phyloP scores from a whole-genome alignment of 2,329 filamentous ascomycete genomes.

The Fusarium robinianum region DNA sequence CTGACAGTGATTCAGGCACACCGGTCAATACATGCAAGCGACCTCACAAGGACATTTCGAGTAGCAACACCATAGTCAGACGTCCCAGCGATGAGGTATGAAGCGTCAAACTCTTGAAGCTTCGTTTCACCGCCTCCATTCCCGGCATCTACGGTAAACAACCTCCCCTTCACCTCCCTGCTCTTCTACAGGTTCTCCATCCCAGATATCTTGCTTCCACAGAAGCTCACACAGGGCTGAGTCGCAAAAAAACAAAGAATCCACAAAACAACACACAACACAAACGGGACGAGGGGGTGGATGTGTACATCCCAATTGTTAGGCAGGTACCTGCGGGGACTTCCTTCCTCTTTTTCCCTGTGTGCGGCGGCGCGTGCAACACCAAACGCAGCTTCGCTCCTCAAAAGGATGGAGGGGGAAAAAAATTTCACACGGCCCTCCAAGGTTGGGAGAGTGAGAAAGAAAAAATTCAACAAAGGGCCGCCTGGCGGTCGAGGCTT shows the following conservation, averaged over 20 bases:
- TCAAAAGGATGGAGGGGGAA: slow-evolving; percentile 19
- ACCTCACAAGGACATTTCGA: no score
- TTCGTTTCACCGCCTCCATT: no score
- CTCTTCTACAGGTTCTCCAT: no score
- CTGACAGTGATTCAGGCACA: no score
- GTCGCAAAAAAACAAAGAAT: background rate
- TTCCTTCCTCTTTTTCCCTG: slow-evolving; percentile 19
- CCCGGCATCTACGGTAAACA: no score
- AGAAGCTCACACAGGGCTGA: background rate
- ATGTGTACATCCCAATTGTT: slow-evolving; percentile 38
- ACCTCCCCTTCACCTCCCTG: no score
- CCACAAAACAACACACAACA: background rate
- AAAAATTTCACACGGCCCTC: slow-evolving; percentile 37
- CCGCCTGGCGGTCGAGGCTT: slow-evolving; percentile 26
- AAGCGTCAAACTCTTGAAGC: no score
- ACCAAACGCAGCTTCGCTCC: slow-evolving; percentile 17
- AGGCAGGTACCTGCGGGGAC: slow-evolving; percentile 37
- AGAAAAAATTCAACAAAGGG: slow-evolving; percentile 31
- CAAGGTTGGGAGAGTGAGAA: slow-evolving; percentile 13
- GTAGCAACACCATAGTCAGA: no score
- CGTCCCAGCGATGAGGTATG: no score
- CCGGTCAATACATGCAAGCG: no score
- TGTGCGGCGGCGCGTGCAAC: slow-evolving; percentile 7
- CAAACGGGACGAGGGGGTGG: slow-evolving; percentile 6
- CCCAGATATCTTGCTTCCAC: no score